Base-by-base conservation (phyloP, 192 early-diverging fungal genomes). In the Spizellomyces sp. region DNA sequence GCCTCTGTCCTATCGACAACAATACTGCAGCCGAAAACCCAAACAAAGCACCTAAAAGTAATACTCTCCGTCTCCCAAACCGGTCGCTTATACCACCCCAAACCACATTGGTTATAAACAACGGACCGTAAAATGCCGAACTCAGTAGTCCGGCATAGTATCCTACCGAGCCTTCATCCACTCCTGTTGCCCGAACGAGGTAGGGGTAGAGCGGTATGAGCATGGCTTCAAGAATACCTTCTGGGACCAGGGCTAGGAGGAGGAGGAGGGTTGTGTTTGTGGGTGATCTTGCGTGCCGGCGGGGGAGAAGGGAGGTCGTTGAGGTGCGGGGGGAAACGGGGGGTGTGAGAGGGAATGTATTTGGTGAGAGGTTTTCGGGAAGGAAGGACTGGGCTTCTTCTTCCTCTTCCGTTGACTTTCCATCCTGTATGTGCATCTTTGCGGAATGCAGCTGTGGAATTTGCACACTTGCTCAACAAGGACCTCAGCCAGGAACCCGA, bases 41-140 rank as follows among this genome's bases (percentile, higher is more conserved):
- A 43, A 27, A 19, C 54, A 52, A 27, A 21, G 67, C 22, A 19
- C 61, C 75, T 14, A 69, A 45, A n/a, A 74, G 41, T 9, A 82
- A 59, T 12, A 82, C 65, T 4, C 75, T 76, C 55, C 48, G 61
- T 6, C 81, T 21, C 0, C 79, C 79, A n/a, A 73, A n/a, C 4
- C 62, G 62, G 69, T 86, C 84, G 5, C 71, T 75, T 19, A 75
- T 55, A 2, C 52, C 50, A 8, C 84, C 84, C 84, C 84, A 86
- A 1, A 80, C 47, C 12, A 84, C 45, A 67, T 86, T 86, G 62
- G 67, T 86, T 27, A 84, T 5, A 19, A 86, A 62, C 58, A 84
- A 62, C 10, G 84, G 84, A 43, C 74, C 48, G 73, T 84, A 81
- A 67, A 81, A 86, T n/a, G 76, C 73, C 41, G 64, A 70, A 6